phyloP scores from a whole-genome alignment of 192 early-diverging fungal genomes.

The Coemansia biformis region DNA sequence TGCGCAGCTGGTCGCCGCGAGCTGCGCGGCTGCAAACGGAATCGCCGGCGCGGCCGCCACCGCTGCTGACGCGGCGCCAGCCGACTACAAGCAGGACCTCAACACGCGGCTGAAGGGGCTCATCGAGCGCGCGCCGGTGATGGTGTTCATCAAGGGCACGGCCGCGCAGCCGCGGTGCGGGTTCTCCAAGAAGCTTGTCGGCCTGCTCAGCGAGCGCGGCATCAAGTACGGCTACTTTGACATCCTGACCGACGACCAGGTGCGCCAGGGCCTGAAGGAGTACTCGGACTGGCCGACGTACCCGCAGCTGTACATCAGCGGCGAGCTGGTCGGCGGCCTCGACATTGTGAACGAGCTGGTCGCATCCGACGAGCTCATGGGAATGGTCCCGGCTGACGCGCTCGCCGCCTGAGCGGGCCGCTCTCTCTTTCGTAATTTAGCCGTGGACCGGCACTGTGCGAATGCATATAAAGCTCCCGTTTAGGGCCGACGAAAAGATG shows the following conservation, averaged over 20 bases:
- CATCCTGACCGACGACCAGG: constrained; percentile 87
- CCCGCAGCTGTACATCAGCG: constrained; percentile 89
- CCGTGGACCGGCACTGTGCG: no score
- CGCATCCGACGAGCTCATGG: constrained; percentile 62
- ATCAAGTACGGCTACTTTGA: constrained; percentile 69
- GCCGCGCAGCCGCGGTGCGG: constrained; percentile 88
- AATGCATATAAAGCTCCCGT: no score
- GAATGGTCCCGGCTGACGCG: constrained; percentile 52
- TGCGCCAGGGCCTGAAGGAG: constrained; percentile 85
- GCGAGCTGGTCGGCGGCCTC: constrained; percentile 88
- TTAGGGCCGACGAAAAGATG: no score
- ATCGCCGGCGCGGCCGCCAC: constrained; percentile 28
- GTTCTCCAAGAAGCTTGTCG: constrained; percentile 78
- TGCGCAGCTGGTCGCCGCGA: constrained; percentile 56
- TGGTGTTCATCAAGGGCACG: constrained; percentile 98
- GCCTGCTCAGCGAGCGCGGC: constrained; percentile 64
- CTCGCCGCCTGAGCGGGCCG: no score
- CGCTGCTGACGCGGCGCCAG: constrained; percentile 9
- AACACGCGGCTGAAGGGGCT: constrained; percentile 68
- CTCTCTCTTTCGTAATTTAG: not conserved
- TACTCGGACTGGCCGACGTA: constrained; percentile 94
- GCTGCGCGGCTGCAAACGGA: constrained; percentile 20
- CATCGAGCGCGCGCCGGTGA: constrained; percentile 64
- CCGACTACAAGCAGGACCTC: constrained; percentile 64
- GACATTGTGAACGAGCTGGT: constrained; percentile 95